Conservation (phyloP, 805 yeast genomes). For the Spencermartinsiella europaea region DNA sequence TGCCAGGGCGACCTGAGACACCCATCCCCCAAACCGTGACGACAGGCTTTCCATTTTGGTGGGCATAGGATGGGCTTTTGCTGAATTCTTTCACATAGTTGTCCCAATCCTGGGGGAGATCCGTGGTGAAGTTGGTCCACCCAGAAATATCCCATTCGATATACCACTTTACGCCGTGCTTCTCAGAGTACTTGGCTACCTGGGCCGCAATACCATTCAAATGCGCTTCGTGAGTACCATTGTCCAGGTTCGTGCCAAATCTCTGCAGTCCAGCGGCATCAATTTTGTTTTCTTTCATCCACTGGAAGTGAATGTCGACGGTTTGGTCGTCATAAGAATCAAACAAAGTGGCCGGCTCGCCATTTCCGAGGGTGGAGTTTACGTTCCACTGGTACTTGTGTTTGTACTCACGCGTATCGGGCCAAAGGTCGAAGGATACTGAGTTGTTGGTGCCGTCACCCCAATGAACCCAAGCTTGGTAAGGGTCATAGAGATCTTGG, state of each 20-base stretch:
- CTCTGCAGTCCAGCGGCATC: constrained; percentile 2
- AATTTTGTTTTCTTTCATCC: constrained; percentile 3
- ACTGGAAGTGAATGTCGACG: constrained; percentile 1
- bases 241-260: constrained; percentile 1
- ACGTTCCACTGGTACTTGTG: constrained; percentile 1
- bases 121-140: constrained; percentile 6
- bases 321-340: constrained; percentile 2
- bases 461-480: constrained; percentile 1
- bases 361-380: neutral
- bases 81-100: neutral
- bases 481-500: neutral
- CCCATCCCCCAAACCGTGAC: constrained; percentile 3
- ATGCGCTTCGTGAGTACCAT: neutral
- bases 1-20: neutral
- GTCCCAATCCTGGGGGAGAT: neutral
- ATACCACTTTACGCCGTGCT: constrained; percentile 1
- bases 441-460: neutral
- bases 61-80: neutral
- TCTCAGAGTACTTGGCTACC: neutral
- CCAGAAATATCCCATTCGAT: constrained; percentile 4
- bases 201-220: neutral
- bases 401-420: constrained; percentile 1
- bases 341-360: constrained; percentile 1
- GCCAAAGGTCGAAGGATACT: constrained; percentile 1
- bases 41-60: constrained; percentile 2